Percentiles rank a stretch among this genome's conserved stretches.
Conservation (phyloP, 176 grass and related monocot genomes). For the barley (Hordeum vulgare) region MorexV3_pseudomolecules_assembly NC_058520.1:138413686-138414185, state of each 20-base stretch:
- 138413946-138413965: neutral
- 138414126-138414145: too few species aligned
- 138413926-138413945: conserved; percentile 58
- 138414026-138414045: neutral
- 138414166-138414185: too few species aligned
- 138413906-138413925: conserved; percentile 66
- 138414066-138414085: too few species aligned
- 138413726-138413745: neutral
- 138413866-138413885: conserved; percentile 43
- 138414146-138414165: too few species aligned
- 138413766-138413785: neutral
- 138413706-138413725: neutral
- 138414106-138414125: too few species aligned
- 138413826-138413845: conserved; percentile 41
- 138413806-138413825: neutral
- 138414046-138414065: too few species aligned
- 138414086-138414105: too few species aligned
- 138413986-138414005: neutral
- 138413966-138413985: neutral
- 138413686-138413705: neutral
- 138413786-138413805: neutral
- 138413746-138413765: neutral
- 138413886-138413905: conserved; percentile 87
- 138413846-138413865: conserved; percentile 84
- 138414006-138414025: neutral